These are phyloP conservation scores for Tetradesmus obliquus DNA, from an alignment of 139 green algal genomes.

Conservation along the genomic window DNA sequence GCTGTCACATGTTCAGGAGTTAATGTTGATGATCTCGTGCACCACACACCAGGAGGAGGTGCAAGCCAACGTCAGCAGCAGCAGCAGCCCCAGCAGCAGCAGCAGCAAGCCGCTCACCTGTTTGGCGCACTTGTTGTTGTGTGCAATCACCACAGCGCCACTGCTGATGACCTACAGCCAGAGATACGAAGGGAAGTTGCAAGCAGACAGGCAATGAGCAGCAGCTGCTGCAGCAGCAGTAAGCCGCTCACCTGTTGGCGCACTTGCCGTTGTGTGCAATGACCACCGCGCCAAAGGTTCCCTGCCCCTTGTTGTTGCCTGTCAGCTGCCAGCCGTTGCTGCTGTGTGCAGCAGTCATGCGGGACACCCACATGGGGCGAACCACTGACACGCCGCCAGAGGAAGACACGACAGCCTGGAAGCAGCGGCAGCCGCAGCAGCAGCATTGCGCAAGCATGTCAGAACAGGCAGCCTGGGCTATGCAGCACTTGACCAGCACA, in stretches of 20 bases:
- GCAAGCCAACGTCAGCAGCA: background rate
- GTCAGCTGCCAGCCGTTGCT: constrained; percentile 42
- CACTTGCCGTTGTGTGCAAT: constrained; percentile 93
- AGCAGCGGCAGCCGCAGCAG: background rate
- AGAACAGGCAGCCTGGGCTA: too few species aligned
- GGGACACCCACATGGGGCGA: constrained; percentile 15
- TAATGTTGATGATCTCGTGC: too few species aligned
- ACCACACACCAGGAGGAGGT: too few species aligned
- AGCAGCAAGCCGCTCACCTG: constrained; percentile 18
- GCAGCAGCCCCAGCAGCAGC: background rate
- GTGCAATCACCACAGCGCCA: constrained; percentile 79
- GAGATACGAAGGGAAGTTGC: background rate
- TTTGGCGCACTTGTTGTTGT: constrained; percentile 76
- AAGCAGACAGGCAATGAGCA: background rate
- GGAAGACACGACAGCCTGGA: background rate
- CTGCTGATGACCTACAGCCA: too few species aligned
- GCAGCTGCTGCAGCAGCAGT: background rate
- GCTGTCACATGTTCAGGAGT: too few species aligned
- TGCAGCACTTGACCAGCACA: too few species aligned
- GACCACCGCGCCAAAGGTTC: constrained; percentile 76
- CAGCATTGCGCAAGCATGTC: background rate
- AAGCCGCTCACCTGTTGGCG: constrained; percentile 57
- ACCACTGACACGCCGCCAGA: constrained; percentile 2
- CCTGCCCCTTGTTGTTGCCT: constrained; percentile 45
- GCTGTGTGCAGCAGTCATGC: constrained; percentile 8